Evolutionary conservation across 2,329 filamentous ascomycete species (phyloP).

Genomic region (Monosporascus sp.): DNA sequence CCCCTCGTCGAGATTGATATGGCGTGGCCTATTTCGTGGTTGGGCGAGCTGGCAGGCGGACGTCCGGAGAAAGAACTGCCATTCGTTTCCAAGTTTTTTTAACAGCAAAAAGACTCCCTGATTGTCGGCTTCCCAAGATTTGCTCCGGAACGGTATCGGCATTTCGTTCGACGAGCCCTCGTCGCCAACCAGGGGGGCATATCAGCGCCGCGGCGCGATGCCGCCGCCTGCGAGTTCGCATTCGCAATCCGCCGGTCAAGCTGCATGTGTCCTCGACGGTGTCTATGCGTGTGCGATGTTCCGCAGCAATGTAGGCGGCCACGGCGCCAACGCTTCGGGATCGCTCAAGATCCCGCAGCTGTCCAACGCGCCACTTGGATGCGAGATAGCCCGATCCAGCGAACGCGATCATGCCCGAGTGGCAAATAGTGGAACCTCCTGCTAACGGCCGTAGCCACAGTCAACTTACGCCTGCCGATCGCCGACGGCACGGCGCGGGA

Average conservation of each 20-base stretch:
- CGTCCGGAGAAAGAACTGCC: not conserved
- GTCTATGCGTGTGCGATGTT: not conserved
- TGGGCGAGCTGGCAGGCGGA: not conserved
- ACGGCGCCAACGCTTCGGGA: not conserved
- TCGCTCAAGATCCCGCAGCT: not conserved
- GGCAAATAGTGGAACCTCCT: not conserved
- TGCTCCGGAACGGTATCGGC: too few relatives aligned
- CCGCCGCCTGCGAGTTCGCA: not conserved
- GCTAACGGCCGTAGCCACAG: not conserved
- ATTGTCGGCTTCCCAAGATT: not conserved
- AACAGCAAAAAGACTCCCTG: not conserved
- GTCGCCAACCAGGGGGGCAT: not conserved
- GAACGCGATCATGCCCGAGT: not conserved
- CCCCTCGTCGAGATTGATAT: not conserved
- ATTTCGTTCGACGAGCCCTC: too few relatives aligned
- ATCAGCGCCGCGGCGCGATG: not conserved
- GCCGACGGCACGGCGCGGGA: not conserved
- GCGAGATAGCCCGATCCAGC: not conserved
- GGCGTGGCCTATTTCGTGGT: not conserved
- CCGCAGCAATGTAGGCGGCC: not conserved
- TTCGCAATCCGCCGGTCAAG: not conserved
- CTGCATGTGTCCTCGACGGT: not conserved
- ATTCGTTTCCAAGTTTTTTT: not conserved
- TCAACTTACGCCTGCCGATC: not conserved
- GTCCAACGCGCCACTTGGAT: not conserved